Evolutionary conservation across 1,284 basidiomycete genomes (phyloP).

Genomic region (Caloboletus firmus): DNA sequence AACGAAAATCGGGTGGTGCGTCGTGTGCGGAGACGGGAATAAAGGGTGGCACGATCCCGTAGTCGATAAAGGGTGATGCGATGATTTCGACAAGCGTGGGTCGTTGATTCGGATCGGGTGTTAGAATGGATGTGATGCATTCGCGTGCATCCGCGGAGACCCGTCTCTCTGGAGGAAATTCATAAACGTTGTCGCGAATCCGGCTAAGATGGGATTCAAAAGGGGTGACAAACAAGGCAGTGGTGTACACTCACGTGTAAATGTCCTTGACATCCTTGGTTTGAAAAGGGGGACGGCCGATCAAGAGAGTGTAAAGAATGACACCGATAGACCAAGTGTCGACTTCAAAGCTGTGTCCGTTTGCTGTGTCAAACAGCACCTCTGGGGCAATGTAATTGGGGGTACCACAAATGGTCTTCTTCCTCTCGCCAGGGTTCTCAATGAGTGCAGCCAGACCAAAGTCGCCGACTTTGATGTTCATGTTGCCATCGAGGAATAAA

Average conservation of each 20-base stretch:
- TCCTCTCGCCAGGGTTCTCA: constrained; percentile 93
- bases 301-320: constrained; percentile 92
- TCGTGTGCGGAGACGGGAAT: constrained; percentile 83
- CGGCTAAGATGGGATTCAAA: constrained; percentile 52
- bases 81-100: constrained; percentile 87
- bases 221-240: neutral
- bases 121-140: constrained; percentile 85
- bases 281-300: constrained; percentile 96
- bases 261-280: constrained; percentile 96
- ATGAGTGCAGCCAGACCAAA: constrained; percentile 97
- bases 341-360: constrained; percentile 97
- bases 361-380: constrained; percentile 93
- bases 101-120: constrained; percentile 76
- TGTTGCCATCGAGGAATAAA: constrained; percentile 86
- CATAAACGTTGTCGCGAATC: constrained; percentile 93
- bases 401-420: constrained; percentile 98
- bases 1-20: constrained; percentile 69
- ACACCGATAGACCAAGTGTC: constrained; percentile 99
- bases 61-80: constrained; percentile 81
- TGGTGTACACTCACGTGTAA: constrained; percentile 64
- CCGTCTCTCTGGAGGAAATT: constrained; percentile 79
- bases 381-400: constrained; percentile 99
- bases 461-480: constrained; percentile 97
- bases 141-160: constrained; percentile 75
- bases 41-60: constrained; percentile 77